Evolutionary conservation across 129 eudicot species (phyloP).

Genomic region (Flaveria robusta): DNA sequence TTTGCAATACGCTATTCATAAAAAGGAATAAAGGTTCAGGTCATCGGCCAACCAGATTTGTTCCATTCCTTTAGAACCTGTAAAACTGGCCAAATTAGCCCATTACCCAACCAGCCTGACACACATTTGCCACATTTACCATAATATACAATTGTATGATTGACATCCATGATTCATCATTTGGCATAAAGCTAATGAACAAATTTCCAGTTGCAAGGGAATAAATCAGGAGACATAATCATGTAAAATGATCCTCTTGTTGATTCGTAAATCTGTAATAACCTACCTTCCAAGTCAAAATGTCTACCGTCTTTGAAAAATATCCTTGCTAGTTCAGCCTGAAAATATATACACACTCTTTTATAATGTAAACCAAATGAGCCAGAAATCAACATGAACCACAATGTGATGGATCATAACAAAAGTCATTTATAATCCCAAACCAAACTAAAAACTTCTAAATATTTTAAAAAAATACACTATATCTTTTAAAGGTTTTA

Average conservation of each 20-base stretch:
- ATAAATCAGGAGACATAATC: neutral
- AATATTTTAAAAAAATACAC: no score
- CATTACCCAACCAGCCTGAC: neutral
- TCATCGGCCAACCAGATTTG: neutral
- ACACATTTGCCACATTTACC: neutral
- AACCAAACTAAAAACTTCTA: neutral
- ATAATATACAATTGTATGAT: neutral
- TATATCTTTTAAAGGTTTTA: neutral
- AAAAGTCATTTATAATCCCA: neutral
- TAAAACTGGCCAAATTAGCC: neutral
- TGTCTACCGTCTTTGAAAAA: conserved; percentile 85
- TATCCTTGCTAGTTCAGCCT: conserved; percentile 71
- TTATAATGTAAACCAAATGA: neutral
- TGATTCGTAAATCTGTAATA: conserved; percentile 14
- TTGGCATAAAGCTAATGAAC: neutral
- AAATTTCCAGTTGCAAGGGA: neutral
- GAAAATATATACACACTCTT: neutral
- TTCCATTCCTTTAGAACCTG: neutral
- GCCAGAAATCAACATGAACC: neutral
- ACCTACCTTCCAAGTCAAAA: conserved; percentile 78
- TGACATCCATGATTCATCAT: conserved; percentile 10
- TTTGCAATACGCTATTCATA: neutral
- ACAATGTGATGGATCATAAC: neutral
- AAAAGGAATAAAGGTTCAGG: neutral
- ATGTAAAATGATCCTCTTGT: neutral